Evolutionary conservation across 192 early-diverging fungal species (phyloP).

Genomic region (Backusella australiensis): DNA sequence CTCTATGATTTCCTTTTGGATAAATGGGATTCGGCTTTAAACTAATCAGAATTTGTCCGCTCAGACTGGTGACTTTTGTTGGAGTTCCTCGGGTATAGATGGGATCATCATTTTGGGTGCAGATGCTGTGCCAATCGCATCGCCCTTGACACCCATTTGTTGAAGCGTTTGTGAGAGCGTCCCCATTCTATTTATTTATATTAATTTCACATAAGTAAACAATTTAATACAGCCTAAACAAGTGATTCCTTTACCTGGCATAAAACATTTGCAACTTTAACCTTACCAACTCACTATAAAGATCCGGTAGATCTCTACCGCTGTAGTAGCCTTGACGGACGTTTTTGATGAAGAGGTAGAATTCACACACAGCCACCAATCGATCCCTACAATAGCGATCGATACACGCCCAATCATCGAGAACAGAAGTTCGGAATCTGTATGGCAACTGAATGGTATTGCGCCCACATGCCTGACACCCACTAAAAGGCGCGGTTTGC

Average conservation of each 20-base stretch:
- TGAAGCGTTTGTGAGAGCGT: conserved; percentile 8
- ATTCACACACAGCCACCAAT: conserved; percentile 89
- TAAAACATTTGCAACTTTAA: conserved; percentile 92
- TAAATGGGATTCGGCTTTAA: neutral
- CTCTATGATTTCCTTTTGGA: neutral
- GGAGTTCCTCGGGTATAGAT: neutral
- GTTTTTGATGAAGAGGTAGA: conserved; percentile 90
- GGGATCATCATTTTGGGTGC: conserved; percentile 20
- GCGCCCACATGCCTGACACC: conserved; percentile 55
- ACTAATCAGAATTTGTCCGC: neutral
- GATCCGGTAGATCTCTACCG: conserved; percentile 65
- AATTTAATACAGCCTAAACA: too few species aligned
- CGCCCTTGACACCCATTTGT: conserved; percentile 49
- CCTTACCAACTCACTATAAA: conserved; percentile 80
- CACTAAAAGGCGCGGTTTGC: conserved; percentile 28
- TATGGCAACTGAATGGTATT: conserved; percentile 41
- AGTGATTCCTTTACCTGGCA: conserved; percentile 27
- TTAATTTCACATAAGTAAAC: too few species aligned
- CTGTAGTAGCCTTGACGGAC: conserved; percentile 84
- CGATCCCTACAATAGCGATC: conserved; percentile 88
- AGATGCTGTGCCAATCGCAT: conserved; percentile 17
- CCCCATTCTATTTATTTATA: conserved; percentile 15
- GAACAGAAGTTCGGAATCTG: conserved; percentile 67
- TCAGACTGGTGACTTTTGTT: neutral
- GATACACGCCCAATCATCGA: conserved; percentile 73